phyloP scores from a whole-genome alignment of 495 filamentous ascomycete species.

The Hyphodiscus hymeniophilus region DNA sequence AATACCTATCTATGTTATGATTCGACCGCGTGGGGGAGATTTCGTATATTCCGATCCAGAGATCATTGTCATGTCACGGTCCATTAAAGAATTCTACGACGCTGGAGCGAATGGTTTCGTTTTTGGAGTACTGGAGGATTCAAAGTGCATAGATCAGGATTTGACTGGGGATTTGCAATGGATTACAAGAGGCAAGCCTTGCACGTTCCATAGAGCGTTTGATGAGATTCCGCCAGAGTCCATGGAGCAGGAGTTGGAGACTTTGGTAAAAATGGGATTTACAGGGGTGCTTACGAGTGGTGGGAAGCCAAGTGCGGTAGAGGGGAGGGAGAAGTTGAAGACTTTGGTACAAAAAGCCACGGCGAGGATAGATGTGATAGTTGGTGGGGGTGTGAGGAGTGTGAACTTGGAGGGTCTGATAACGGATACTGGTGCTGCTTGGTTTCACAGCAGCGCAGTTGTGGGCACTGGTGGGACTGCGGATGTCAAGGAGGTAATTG shows the following conservation, averaged over 20 bases:
- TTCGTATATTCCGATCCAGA: conserved; percentile 34
- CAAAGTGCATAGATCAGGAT: conserved; percentile 27
- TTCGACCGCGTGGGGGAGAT: conserved; percentile 33
- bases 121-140: conserved; percentile 34
- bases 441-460: conserved; percentile 36
- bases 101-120: conserved; percentile 40
- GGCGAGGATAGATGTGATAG: conserved; percentile 17
- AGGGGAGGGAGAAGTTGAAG: conserved; percentile 25
- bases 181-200: conserved; percentile 32
- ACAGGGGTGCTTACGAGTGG: conserved; percentile 39
- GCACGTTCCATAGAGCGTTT: conserved; percentile 49
- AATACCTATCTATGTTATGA: conserved; percentile 43
- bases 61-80: conserved; percentile 33
- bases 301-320: conserved; percentile 32
- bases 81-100: conserved; percentile 26
- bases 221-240: conserved; percentile 29
- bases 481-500: conserved; percentile 7
- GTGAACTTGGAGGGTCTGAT: conserved; percentile 26
- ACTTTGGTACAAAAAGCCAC: conserved; percentile 9
- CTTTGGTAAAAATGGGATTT: conserved; percentile 36
- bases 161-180: conserved; percentile 32
- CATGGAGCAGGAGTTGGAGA: conserved; percentile 21
- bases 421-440: conserved; percentile 19
- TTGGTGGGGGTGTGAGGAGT: conserved; percentile 28
- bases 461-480: conserved; percentile 6